Base-by-base conservation (phyloP, 306 rosid species). In the Pachyrhizus erosus region DNA sequence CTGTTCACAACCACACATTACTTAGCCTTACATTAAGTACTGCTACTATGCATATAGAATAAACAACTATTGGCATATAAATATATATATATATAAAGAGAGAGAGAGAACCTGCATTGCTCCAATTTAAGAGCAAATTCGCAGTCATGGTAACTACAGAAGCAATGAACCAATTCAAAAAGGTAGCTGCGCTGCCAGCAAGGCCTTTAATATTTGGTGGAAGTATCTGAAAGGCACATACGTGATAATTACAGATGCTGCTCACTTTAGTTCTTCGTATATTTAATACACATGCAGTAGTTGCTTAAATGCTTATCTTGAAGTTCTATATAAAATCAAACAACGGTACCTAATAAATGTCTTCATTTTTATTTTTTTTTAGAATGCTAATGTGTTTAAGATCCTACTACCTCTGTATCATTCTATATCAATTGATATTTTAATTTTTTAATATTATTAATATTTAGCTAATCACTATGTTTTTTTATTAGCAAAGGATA, bases 131-230 rank as follows among this genome's bases (percentile, higher is more conserved):
- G 79, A 93, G 93, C 46, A 89, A 78, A 83, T 91, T 91, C 1
- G 96, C 89, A 29, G 93, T 87, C 88, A 93, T 27, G 20, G 97
- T 93, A 83, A 91, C 69, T 42, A 60, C 33, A 5, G 84, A 93
- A 2, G 97, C 87, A 10, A 81, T 87, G 58, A 89, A 87, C 97
- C 96, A 93, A 83, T 91, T 93, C 7, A 87, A 75, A 29, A 90
- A 78, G 8, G 97, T 93, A 15, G 96, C 96, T 61, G 75, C 17
- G 39, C 98, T 93, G 18, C 96, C 96, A n/a, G 87, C 93, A 33
- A 93, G 88, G 3, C 98, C 89, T 80, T 93, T 93, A 27, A 93
- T 93, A 80, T 84, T 91, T 40, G 73, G 77, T 24, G 98, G 98
- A 87, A 91, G 93, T 68, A 93, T 93, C 96, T 93, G 90, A 48